These are phyloP conservation scores for Diaporthe helianthi DNA, from an alignment of 2,329 filamentous ascomycete species.

Conservation along the genomic window DNA sequence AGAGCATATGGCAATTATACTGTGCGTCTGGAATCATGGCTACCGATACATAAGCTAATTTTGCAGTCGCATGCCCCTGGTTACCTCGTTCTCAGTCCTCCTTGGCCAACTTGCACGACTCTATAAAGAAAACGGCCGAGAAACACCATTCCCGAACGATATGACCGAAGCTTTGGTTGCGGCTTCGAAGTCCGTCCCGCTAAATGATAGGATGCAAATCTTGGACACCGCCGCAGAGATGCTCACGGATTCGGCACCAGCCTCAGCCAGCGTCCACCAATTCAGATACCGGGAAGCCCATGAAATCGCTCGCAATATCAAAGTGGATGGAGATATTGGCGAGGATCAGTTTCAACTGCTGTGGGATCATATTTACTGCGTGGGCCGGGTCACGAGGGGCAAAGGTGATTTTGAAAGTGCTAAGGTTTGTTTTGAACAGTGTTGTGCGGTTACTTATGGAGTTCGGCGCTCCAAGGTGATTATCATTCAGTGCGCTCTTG, in stretches of 20 bases:
- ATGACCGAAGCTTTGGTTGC: neutral
- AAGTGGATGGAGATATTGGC: neutral
- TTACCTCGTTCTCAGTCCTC: neutral
- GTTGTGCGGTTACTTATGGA: neutral
- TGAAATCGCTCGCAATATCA: neutral
- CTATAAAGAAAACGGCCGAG: neutral
- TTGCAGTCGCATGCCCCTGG: neutral
- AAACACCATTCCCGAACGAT: neutral
- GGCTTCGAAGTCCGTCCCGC: neutral
- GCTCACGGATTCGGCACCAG: neutral
- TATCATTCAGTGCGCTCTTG: neutral
- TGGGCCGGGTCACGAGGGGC: neutral
- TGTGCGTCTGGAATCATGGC: neutral
- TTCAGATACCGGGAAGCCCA: neutral
- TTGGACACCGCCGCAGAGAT: neutral
- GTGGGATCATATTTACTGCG: conserved; percentile 3
- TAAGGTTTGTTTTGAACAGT: neutral
- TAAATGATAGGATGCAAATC: conserved; percentile 5
- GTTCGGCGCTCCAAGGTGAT: neutral
- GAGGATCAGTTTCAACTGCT: conserved; percentile 4
- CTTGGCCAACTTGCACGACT: neutral
- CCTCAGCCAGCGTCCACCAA: neutral
- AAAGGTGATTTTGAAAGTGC: neutral
- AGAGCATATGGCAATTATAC: neutral
- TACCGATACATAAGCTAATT: neutral